Percentiles rank a stretch among this genome's conserved stretches.
Conservation (phyloP, 176 grass and related monocot genomes). For the Chloris gayana region DNA sequence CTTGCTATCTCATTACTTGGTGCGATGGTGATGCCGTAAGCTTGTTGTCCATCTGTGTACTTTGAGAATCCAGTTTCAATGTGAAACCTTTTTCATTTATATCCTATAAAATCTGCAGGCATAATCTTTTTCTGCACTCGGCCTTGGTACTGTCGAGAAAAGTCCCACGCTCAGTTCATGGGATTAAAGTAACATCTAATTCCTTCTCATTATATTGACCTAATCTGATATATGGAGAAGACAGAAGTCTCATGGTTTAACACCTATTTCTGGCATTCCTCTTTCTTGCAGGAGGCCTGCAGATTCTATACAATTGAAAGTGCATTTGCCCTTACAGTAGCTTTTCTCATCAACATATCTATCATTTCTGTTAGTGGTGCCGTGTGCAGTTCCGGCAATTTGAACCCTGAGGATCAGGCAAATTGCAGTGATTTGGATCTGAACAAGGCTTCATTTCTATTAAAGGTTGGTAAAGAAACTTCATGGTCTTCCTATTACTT, state of each 20-base stretch:
- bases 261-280: constrained; percentile 24
- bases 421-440: constrained; percentile 90
- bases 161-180: constrained; percentile 85
- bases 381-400: constrained; percentile 75
- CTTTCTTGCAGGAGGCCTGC: constrained; percentile 81
- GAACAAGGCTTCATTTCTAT: constrained; percentile 96
- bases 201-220: constrained; percentile 12
- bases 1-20: constrained; percentile 95
- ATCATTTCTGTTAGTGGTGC: constrained; percentile 94
- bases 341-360: constrained; percentile 97
- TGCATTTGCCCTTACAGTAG: constrained; percentile 88
- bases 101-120: constrained; percentile 53
- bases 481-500: constrained; percentile 1
- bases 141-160: constrained; percentile 96
- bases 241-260: constrained; percentile 10
- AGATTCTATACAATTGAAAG: constrained; percentile 97
- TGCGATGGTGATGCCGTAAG: constrained; percentile 99
- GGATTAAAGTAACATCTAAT: constrained; percentile 66
- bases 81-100: constrained; percentile 17
- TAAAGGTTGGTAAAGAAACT: constrained; percentile 61
- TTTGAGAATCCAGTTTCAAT: background rate
- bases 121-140: constrained; percentile 99
- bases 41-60: constrained; percentile 16
- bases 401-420: constrained; percentile 71
- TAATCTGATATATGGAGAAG: background rate